Percentiles rank a stretch among this genome's conserved stretches.
These are phyloP conservation scores for Talaromyces sp. DNA, from an alignment of 2,329 filamentous ascomycete genomes.

Conservation along the genomic window DNA sequence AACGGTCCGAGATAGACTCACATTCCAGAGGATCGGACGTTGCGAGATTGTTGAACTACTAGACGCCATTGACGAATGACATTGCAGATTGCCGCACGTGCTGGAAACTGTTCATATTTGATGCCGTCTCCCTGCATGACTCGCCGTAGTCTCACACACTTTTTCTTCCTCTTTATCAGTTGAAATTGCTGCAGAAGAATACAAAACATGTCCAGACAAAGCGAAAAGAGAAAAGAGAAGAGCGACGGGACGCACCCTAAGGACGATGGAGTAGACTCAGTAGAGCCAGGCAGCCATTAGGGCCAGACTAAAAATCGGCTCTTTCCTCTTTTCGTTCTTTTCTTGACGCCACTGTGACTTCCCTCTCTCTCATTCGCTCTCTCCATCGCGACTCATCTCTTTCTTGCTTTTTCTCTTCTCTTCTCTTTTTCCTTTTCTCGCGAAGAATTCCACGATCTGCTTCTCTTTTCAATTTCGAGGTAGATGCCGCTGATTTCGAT, in stretches of 20 bases:
- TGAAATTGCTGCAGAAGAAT: too few relatives aligned
- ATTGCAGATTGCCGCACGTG: conserved; percentile 3
- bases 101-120: background rate
- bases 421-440: background rate
- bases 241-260: background rate
- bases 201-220: background rate
- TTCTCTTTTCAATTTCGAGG: background rate
- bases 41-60: background rate
- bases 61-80: conserved; percentile 4
- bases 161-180: too few relatives aligned
- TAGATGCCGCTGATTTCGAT: background rate
- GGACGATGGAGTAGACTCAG: too few relatives aligned
- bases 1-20: background rate
- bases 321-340: conserved; percentile 2
- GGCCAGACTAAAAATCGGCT: background rate
- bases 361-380: conserved; percentile 11
- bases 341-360: conserved; percentile 6
- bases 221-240: background rate
- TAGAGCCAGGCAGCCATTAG: background rate
- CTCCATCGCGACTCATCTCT: background rate
- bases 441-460: background rate
- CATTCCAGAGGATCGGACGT: conserved; percentile 9
- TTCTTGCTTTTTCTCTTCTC: background rate
- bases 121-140: background rate
- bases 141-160: too few relatives aligned